Evolutionary conservation across 805 yeast genomes (phyloP).

Genomic region (Debaryomyces tyrocola): DNA sequence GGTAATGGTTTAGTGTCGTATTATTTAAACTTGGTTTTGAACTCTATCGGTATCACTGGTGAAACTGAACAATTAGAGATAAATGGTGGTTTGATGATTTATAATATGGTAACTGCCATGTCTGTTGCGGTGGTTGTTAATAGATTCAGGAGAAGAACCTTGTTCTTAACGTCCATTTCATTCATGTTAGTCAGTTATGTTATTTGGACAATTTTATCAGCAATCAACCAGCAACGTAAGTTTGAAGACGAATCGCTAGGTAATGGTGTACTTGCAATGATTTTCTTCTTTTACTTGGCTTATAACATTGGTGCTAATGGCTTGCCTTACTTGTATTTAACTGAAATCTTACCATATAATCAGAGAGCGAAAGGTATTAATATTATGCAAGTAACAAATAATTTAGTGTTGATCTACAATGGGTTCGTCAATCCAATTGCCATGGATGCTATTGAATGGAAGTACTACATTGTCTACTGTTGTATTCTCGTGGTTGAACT

Average conservation of each 20-base stretch:
- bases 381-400: conserved; percentile 17
- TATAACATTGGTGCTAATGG: conserved; percentile 30
- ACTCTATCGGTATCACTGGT: conserved; percentile 54
- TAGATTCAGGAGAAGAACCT: conserved; percentile 26
- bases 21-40: conserved; percentile 50
- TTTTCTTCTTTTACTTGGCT: conserved; percentile 38
- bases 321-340: conserved; percentile 28
- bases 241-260: conserved; percentile 41
- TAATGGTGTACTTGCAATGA: conserved; percentile 51
- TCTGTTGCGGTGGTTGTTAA: conserved; percentile 18
- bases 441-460: conserved; percentile 34
- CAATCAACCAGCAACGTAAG: conserved; percentile 42
- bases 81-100: conserved; percentile 52
- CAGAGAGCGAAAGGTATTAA: conserved; percentile 34
- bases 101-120: conserved; percentile 37
- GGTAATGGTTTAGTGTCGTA: conserved; percentile 56
- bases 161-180: conserved; percentile 24
- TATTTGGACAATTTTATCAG: conserved; percentile 36
- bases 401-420: conserved; percentile 15
- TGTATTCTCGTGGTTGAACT: conserved; percentile 25
- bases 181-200: conserved; percentile 16
- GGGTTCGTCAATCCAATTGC: conserved; percentile 23
- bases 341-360: conserved; percentile 33
- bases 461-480: conserved; percentile 35
- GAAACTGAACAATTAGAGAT: conserved; percentile 45